Evolutionary conservation across 139 green algal species (phyloP).

Genomic region (Nannochloris sp.): DNA sequence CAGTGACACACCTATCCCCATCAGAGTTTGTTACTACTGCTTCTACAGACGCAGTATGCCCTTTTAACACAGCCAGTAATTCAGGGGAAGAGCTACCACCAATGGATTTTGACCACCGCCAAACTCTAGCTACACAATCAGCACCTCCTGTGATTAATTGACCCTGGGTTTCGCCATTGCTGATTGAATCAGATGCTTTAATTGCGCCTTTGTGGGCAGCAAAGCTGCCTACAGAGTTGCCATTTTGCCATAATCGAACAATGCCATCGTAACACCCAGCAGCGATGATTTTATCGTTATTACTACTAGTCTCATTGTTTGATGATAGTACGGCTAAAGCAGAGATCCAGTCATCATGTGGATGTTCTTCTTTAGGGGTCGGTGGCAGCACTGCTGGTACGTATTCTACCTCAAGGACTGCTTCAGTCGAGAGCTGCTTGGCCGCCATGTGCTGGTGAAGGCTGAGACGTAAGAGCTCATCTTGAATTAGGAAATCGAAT

Average conservation of each 20-base stretch:
- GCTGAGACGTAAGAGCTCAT: constrained; percentile 73
- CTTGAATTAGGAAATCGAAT: constrained; percentile 93
- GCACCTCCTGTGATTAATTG: constrained; percentile 48
- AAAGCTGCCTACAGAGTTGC: constrained; percentile 11
- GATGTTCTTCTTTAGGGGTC: constrained; percentile 32
- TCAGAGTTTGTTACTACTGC: constrained; percentile 33
- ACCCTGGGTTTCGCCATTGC: background rate
- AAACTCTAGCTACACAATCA: constrained; percentile 25
- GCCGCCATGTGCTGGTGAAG: constrained; percentile 68
- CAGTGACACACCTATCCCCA: constrained; percentile 32
- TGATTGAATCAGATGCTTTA: constrained; percentile 21
- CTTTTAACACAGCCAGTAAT: constrained; percentile 10
- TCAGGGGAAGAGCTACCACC: background rate
- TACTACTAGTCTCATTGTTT: background rate
- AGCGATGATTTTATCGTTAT: background rate
- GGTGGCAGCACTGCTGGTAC: constrained; percentile 80
- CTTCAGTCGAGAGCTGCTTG: constrained; percentile 75
- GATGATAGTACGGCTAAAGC: background rate
- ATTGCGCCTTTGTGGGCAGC: constrained; percentile 24
- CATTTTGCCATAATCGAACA: constrained; percentile 16
- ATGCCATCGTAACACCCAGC: constrained; percentile 22
- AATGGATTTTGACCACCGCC: constrained; percentile 5
- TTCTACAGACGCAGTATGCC: constrained; percentile 57
- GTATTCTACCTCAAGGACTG: constrained; percentile 84
- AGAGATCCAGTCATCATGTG: constrained; percentile 37